phyloP scores from a whole-genome alignment of 192 early-diverging fungal species.

The Funneliformis mosseae region DNA sequence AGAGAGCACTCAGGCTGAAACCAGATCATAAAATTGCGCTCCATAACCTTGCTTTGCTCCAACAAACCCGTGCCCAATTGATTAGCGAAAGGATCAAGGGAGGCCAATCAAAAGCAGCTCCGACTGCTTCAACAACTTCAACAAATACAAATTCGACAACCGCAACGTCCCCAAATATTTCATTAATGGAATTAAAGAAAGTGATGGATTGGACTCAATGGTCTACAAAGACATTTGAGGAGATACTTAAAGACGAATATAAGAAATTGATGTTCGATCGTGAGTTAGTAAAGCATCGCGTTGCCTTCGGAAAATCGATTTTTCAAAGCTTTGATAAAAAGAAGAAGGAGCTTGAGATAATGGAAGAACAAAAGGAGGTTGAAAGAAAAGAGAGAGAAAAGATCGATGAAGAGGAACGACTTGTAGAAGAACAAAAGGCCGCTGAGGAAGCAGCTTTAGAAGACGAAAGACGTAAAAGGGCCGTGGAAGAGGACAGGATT shows the following conservation, averaged over 20 bases:
- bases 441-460: neutral
- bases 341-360: neutral
- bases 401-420: neutral
- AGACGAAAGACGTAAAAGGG: slow-evolving; percentile 10
- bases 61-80: slow-evolving; percentile 54
- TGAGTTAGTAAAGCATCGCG: neutral
- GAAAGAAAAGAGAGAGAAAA: neutral
- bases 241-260: neutral
- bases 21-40: slow-evolving; percentile 61
- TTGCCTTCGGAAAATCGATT: neutral
- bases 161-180: neutral
- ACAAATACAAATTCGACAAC: neutral
- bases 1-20: slow-evolving; percentile 32
- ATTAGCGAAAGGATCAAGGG: neutral
- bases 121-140: neutral
- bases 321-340: neutral
- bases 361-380: neutral
- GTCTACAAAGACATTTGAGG: neutral
- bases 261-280: neutral
- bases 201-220: neutral
- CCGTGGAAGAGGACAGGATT: neutral
- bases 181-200: neutral
- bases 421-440: neutral
- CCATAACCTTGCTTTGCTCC: slow-evolving; percentile 78
- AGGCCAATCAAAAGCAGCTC: neutral